These are phyloP conservation scores for Fusarium penzigii DNA, from an alignment of 2,329 filamentous ascomycete species.

Conservation along the genomic window DNA sequence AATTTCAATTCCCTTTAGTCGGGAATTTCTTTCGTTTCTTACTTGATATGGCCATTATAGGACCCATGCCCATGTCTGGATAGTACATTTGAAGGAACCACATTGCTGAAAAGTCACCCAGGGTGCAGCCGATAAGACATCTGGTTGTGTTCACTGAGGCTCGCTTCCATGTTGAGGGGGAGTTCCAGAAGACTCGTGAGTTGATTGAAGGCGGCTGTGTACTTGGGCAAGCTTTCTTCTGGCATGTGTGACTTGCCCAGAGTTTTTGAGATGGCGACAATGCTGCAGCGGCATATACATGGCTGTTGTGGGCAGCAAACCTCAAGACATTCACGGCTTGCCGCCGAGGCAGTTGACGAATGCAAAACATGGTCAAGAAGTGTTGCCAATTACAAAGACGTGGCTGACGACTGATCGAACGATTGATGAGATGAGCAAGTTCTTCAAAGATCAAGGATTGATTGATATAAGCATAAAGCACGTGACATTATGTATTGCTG, in stretches of 20 bases:
- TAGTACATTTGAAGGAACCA: slow-evolving; percentile 54
- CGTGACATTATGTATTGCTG: no score
- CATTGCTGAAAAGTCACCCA: slow-evolving; percentile 57
- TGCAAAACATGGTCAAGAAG: slow-evolving; percentile 11
- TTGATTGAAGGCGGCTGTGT: not conserved
- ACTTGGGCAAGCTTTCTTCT: not conserved
- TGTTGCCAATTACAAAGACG: slow-evolving; percentile 9
- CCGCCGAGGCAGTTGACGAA: slow-evolving; percentile 10
- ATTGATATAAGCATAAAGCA: no score
- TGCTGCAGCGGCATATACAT: not conserved
- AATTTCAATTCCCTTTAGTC: accelerated
- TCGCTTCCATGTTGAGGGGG: slow-evolving; percentile 45
- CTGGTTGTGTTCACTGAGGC: slow-evolving; percentile 55
- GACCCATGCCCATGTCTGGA: slow-evolving; percentile 46
- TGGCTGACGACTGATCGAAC: no score
- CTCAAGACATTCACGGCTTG: not conserved
- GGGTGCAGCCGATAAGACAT: slow-evolving; percentile 56
- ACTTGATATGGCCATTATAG: slow-evolving; percentile 56
- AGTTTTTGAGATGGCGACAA: slow-evolving; percentile 2
- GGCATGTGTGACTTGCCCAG: slow-evolving; percentile 12
- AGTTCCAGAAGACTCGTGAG: slow-evolving; percentile 34
- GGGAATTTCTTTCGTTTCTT: not conserved
- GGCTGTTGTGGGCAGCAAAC: not conserved
- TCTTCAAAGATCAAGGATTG: no score
- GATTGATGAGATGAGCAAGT: no score